phyloP scores from a whole-genome alignment of 1,139 yeast genomes.

The Kurtzmaniella quercitrusa region DNA sequence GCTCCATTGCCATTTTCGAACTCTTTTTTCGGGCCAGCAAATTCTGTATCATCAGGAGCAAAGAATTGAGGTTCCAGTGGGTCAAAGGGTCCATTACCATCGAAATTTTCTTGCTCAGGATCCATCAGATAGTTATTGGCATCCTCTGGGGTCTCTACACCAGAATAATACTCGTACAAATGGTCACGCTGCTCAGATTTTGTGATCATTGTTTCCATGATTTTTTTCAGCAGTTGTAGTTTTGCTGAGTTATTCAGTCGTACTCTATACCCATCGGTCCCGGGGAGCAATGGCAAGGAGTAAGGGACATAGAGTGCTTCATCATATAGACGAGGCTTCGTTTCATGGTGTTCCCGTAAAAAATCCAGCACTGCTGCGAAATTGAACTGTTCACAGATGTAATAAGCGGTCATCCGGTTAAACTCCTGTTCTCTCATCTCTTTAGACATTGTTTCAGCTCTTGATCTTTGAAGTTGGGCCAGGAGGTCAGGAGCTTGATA shows the following conservation, averaged over 20 bases:
- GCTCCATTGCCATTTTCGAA: slow-evolving; percentile 9
- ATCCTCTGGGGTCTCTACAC: slow-evolving; percentile 67
- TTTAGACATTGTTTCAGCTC: slow-evolving; percentile 68
- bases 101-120: slow-evolving; percentile 39
- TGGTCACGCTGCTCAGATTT: slow-evolving; percentile 84
- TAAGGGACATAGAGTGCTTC: slow-evolving; percentile 91
- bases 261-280: slow-evolving; percentile 78
- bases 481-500: slow-evolving; percentile 19
- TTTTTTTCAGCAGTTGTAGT: slow-evolving; percentile 55
- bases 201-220: slow-evolving; percentile 74
- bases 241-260: slow-evolving; percentile 73
- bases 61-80: slow-evolving; percentile 49
- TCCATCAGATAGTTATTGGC: slow-evolving; percentile 54
- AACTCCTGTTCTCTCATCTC: slow-evolving; percentile 65
- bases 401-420: slow-evolving; percentile 86
- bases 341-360: slow-evolving; percentile 66
- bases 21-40: slow-evolving; percentile 5
- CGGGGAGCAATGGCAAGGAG: slow-evolving; percentile 81
- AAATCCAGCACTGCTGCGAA: slow-evolving; percentile 61
- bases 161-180: slow-evolving; percentile 86
- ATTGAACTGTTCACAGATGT: slow-evolving; percentile 78
- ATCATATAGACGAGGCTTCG: slow-evolving; percentile 81
- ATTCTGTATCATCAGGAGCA: slow-evolving; percentile 26
- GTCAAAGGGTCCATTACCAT: slow-evolving; percentile 36
- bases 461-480: slow-evolving; percentile 43